Evolutionary conservation across 495 filamentous ascomycete genomes (phyloP).

Genomic region (Lasiosphaeris hirsuta): DNA sequence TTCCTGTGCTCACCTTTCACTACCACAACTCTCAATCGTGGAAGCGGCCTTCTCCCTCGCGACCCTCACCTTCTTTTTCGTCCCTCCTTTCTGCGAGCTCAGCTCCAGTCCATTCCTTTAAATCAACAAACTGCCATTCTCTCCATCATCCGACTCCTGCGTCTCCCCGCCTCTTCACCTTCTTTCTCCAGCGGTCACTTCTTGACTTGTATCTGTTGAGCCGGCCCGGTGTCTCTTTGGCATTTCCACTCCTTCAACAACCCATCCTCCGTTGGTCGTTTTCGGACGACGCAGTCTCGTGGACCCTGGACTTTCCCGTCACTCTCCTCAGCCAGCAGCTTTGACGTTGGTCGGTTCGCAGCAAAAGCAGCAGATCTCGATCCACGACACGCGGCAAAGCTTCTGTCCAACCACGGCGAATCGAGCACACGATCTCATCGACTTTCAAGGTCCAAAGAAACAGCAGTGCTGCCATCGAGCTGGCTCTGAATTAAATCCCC

Average conservation of each 20-base stretch:
- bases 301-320: slow-evolving; percentile 28
- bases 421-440: slow-evolving; percentile 23
- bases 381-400: slow-evolving; percentile 28
- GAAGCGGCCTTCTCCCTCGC: slow-evolving; percentile 15
- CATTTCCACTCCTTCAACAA: slow-evolving; percentile 32
- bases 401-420: slow-evolving; percentile 31
- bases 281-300: slow-evolving; percentile 18
- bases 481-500: slow-evolving; percentile 34
- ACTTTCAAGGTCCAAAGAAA: slow-evolving; percentile 32
- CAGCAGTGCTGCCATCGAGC: slow-evolving; percentile 38
- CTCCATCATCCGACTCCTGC: slow-evolving; percentile 10
- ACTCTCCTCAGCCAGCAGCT: slow-evolving; percentile 36
- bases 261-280: slow-evolving; percentile 12
- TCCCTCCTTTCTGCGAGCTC: slow-evolving; percentile 25
- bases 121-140: slow-evolving; percentile 5
- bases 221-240: slow-evolving; percentile 22
- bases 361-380: slow-evolving; percentile 26
- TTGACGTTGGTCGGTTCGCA: slow-evolving; percentile 21
- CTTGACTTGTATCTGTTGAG: not conserved
- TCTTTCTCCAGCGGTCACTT: not conserved
- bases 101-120: slow-evolving; percentile 40
- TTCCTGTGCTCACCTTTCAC: slow-evolving; percentile 15
- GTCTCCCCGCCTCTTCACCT: slow-evolving; percentile 5
- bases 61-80: slow-evolving; percentile 23
- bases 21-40: slow-evolving; percentile 13